phyloP scores from a whole-genome alignment of 2,329 filamentous ascomycete genomes.

The Cladosporium velox region DNA sequence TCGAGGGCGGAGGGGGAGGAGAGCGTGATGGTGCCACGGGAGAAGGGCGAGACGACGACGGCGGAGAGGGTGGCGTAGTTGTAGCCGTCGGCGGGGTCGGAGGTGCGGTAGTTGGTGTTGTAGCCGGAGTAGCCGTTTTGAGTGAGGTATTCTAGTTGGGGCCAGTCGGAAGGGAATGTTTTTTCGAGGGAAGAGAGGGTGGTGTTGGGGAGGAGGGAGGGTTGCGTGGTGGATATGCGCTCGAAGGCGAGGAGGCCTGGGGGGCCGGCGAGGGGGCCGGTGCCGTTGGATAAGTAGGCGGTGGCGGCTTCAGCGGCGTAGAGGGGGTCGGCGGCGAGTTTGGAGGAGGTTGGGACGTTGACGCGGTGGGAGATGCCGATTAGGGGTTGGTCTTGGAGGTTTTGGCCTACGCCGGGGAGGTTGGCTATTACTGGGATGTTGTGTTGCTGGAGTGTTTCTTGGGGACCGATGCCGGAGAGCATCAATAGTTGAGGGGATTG shows the following conservation, averaged over 20 bases:
- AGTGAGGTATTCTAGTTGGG: conserved; percentile 35
- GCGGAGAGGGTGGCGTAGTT: conserved; percentile 39
- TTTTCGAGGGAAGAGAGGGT: conserved; percentile 21
- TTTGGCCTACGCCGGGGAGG: conserved; percentile 35
- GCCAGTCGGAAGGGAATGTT: conserved; percentile 39
- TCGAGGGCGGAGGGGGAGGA: conserved; percentile 30
- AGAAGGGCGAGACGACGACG: conserved; percentile 38
- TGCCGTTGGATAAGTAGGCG: conserved; percentile 25
- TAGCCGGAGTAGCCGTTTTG: conserved; percentile 20
- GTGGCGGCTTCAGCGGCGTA: conserved; percentile 22
- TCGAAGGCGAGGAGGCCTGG: conserved; percentile 32
- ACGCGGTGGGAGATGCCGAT: conserved; percentile 38
- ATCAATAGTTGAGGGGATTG: conserved; percentile 45
- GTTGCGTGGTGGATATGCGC: conserved; percentile 30
- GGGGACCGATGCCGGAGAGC: conserved; percentile 36
- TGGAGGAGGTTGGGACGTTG: conserved; percentile 25
- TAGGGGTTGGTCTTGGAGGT: conserved; percentile 37
- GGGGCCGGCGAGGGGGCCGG: conserved; percentile 30
- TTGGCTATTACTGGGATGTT: conserved; percentile 35
- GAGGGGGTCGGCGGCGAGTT: conserved; percentile 22
- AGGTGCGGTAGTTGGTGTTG: conserved; percentile 26
- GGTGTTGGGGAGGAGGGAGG: conserved; percentile 17
- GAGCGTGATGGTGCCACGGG: conserved; percentile 41
- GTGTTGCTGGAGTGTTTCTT: conserved; percentile 35
- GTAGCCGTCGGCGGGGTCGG: conserved; percentile 32